Base-by-base conservation (phyloP, 345 rosid species). In the Sisymbrium irio region DNA sequence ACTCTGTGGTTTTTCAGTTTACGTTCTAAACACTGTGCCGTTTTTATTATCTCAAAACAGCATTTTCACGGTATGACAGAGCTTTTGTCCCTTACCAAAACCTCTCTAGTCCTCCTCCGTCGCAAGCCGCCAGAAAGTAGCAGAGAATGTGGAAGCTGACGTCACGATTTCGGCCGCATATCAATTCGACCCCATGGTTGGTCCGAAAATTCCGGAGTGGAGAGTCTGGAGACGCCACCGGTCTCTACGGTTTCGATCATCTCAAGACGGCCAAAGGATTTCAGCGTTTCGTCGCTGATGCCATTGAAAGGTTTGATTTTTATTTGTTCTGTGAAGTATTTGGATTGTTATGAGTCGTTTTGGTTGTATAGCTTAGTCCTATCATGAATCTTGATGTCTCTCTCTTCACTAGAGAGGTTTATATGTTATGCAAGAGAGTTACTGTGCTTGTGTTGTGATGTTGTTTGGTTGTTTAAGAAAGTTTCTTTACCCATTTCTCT, bases 281-380 rank as follows among this genome's bases (percentile, higher is more conserved):
- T 80, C 88, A 71, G 62, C 87, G 82, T 7, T 94, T 91, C 81
- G 97, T 85, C 44, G 96, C 93, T 32, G 97, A 94, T 55, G 97
- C 99, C 59, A 84, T 91, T 60, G 92, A 91, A 68, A 89, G 89
- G 98, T 90, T 67, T 68, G 60, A 27, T 45, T 55, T 27, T 50
- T 62, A 69, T 19, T n/a, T 69, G 9, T 8, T 68, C 41, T 22
- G 4, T 65, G 4, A 14, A 47, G 17, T 47, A 19, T 19, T 47
- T 18, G 18, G 9, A 18, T 47, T 25, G 12, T 41, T 14, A 41
- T 5, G 54, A 49, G 9, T 22, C 30, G 32, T 4, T 50, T 20
- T 4, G 56, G 49, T 47, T 65, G 35, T 35, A 35, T 39, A 39
- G 58, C 45, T 65, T 39, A 49, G 40, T 11, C 14, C 27, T 17